phyloP scores from a whole-genome alignment of 2,329 filamentous ascomycete species.

The Helotiales sp. region DNA sequence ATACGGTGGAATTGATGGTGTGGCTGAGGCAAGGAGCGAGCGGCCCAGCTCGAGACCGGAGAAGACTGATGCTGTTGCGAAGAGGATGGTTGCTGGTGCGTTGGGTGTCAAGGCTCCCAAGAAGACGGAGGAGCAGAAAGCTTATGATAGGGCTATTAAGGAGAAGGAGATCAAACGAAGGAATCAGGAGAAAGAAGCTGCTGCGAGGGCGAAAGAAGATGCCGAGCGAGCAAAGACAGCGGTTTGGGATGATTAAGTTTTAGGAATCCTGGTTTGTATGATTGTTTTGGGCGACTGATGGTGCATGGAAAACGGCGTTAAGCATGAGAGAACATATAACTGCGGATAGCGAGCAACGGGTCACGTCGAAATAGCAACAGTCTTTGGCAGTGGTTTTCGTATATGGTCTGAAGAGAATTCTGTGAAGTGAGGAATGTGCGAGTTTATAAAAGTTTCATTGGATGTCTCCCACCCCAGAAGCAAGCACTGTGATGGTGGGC shows the following conservation, averaged over 20 bases:
- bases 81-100: conserved; percentile 86
- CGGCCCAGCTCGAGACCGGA: conserved; percentile 64
- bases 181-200: conserved; percentile 72
- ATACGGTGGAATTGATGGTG: conserved; percentile 23
- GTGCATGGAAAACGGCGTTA: conserved; percentile 25
- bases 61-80: conserved; percentile 91
- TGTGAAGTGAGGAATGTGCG: not conserved
- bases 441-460: not conserved
- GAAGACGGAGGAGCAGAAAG: conserved; percentile 85
- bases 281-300: not conserved
- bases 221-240: conserved; percentile 77
- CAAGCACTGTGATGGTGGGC: conserved; percentile 17
- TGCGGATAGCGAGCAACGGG: not conserved
- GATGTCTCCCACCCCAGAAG: conserved; percentile 5
- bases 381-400: not conserved
- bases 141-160: conserved; percentile 80
- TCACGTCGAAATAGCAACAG: not conserved
- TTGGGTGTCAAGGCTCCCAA: conserved; percentile 81
- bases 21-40: conserved; percentile 23
- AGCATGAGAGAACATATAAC: not conserved
- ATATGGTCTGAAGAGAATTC: not conserved
- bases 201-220: conserved; percentile 63
- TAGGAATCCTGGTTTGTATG: not conserved
- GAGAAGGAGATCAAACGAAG: conserved; percentile 83
- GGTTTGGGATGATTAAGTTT: conserved; percentile 76